phyloP scores from a whole-genome alignment of 176 grass and related monocot species.

The bread wheat (Triticum aestivum) region IWGSC_CS_RefSeq_v2.1 NC_057809.1:73458165-73458664 shows the following conservation, averaged over 20 bases:
- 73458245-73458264: conserved; percentile 96
- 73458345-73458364: conserved; percentile 92
- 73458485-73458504: conserved; percentile 94
- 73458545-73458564: conserved; percentile 75
- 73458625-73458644: conserved; percentile 95
- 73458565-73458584: conserved; percentile 97
- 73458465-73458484: conserved; percentile 80
- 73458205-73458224: conserved; percentile 96
- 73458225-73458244: conserved; percentile 99
- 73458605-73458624: conserved; percentile 82
- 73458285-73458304: conserved; percentile 96
- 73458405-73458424: conserved; percentile 94
- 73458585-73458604: conserved; percentile 91
- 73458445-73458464: conserved; percentile 88
- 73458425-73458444: conserved; percentile 78
- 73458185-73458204: conserved; percentile 69
- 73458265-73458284: conserved; percentile 95
- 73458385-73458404: conserved; percentile 80
- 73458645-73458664: conserved; percentile 95
- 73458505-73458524: conserved; percentile 99
- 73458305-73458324: conserved; percentile 90
- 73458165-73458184: conserved; percentile 74
- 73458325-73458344: conserved; percentile 88
- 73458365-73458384: conserved; percentile 91
- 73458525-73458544: conserved; percentile 91